These are phyloP conservation scores for Marasmius tenuissimus DNA, from an alignment of 1,284 basidiomycete species.

Conservation along the genomic window DNA sequence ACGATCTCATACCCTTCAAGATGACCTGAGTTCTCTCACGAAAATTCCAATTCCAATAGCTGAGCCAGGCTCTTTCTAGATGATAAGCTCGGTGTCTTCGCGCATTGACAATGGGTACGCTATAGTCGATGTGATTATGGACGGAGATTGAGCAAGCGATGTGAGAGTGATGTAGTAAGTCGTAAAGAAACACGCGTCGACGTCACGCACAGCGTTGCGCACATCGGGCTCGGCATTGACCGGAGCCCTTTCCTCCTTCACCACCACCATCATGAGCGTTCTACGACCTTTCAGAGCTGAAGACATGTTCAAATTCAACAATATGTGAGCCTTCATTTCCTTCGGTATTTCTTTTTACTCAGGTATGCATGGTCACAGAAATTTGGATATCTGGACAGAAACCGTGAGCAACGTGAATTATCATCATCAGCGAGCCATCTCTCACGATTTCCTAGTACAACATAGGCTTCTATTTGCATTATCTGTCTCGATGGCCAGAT, in stretches of 20 bases:
- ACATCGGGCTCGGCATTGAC: not conserved
- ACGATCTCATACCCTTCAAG: no score
- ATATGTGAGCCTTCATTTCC: conserved; percentile 53
- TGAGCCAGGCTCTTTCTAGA: no score
- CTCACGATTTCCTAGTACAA: conserved; percentile 57
- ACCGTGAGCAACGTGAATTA: conserved; percentile 62
- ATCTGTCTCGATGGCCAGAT: conserved; percentile 89
- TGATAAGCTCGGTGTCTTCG: no score
- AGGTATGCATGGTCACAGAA: conserved; percentile 45
- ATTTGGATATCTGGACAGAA: conserved; percentile 93
- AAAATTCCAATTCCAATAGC: no score
- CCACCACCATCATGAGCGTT: conserved; percentile 72
- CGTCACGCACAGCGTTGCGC: not conserved
- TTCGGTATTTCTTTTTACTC: no score
- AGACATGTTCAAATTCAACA: conserved; percentile 92
- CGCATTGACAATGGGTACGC: no score
- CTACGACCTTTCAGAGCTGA: conserved; percentile 81
- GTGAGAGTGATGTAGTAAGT: no score
- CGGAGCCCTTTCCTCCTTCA: not conserved
- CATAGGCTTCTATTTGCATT: conserved; percentile 83
- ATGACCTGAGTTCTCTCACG: no score
- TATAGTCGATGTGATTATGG: no score
- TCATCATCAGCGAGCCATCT: conserved; percentile 1
- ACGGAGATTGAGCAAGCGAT: no score
- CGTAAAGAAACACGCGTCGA: not conserved